A percentile compares a stretch with the other conserved stretches of the same genome.
Conservation (phyloP, 352 stramenopile genomes). For the Pythium aristosporum region DNA sequence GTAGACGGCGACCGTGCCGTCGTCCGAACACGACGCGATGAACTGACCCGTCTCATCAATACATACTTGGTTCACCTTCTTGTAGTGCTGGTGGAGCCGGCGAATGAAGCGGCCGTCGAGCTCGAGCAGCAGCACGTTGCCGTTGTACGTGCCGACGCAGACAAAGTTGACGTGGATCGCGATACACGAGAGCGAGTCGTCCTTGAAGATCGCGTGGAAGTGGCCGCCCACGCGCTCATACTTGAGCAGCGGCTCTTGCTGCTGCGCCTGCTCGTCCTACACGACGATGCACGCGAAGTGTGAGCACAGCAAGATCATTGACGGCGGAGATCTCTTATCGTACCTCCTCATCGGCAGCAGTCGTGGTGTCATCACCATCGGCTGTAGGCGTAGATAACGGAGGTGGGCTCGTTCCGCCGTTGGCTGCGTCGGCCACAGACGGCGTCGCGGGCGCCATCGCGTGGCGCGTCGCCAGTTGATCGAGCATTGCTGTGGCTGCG, state of each 20-base stretch:
- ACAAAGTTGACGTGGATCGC: constrained; percentile 81
- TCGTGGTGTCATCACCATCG: background rate
- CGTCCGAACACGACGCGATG: constrained; percentile 84
- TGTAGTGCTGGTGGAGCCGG: constrained; percentile 84
- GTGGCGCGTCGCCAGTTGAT: background rate
- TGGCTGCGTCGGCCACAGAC: background rate
- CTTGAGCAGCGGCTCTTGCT: constrained; percentile 76
- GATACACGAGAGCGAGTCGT: constrained; percentile 83
- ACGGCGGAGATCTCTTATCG: background rate
- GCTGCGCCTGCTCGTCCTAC: constrained; percentile 17
- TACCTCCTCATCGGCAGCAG: constrained; percentile 5
- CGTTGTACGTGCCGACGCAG: constrained; percentile 74
- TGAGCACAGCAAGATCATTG: background rate
- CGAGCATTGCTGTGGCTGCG: too few species aligned
- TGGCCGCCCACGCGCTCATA: constrained; percentile 85
- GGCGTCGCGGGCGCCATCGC: constrained; percentile 12
- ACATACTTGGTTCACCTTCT: constrained; percentile 85
- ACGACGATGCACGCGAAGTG: background rate
- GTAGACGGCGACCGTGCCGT: constrained; percentile 82
- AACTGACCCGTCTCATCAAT: constrained; percentile 85
- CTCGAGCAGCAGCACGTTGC: constrained; percentile 78
- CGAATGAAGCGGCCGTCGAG: constrained; percentile 78
- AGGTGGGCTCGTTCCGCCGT: background rate
- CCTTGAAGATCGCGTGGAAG: constrained; percentile 85
- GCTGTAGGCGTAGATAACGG: background rate